phyloP scores from a whole-genome alignment of 2,329 filamentous ascomycete species.

The Aspergillus calidoustus region DNA sequence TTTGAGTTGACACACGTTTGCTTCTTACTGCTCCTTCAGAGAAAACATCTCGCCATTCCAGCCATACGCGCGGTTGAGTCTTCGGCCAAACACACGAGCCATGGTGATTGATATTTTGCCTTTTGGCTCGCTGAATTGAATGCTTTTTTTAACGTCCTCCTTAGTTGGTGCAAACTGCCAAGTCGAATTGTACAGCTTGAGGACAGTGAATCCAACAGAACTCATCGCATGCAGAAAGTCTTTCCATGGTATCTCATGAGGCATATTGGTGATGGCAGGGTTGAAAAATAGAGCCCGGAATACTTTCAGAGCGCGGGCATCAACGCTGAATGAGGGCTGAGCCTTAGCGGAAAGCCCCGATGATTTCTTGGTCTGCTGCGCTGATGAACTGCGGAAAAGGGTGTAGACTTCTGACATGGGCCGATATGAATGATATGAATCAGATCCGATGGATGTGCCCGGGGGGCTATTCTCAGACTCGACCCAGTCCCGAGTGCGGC shows the following conservation, averaged over 20 bases:
- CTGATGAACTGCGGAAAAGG: neutral
- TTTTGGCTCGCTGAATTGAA: constrained; percentile 67
- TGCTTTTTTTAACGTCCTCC: constrained; percentile 52
- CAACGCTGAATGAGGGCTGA: constrained; percentile 39
- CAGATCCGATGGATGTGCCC: too few species aligned
- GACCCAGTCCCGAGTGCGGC: constrained; percentile 56
- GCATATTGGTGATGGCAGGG: constrained; percentile 38
- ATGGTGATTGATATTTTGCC: constrained; percentile 55
- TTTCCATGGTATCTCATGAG: constrained; percentile 56
- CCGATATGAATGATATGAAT: neutral
- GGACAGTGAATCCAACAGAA: constrained; percentile 54
- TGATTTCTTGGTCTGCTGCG: neutral
- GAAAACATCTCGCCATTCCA: constrained; percentile 55
- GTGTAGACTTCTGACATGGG: neutral
- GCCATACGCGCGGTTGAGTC: constrained; percentile 57
- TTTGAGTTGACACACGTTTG: neutral
- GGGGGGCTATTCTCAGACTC: constrained; percentile 33
- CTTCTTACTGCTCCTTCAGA: neutral
- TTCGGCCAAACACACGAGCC: constrained; percentile 54
- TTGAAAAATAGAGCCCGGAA: constrained; percentile 50
- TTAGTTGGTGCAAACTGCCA: constrained; percentile 61
- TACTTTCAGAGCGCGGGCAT: constrained; percentile 46
- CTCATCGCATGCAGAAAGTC: constrained; percentile 60
- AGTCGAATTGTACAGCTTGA: constrained; percentile 65
- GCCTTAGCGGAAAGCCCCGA: constrained; percentile 4